Evolutionary conservation across 2,329 filamentous ascomycete species (phyloP), one percentile per base, ranked within the genome.

Genomic region (Aspergillus hiratsukae): DNA sequence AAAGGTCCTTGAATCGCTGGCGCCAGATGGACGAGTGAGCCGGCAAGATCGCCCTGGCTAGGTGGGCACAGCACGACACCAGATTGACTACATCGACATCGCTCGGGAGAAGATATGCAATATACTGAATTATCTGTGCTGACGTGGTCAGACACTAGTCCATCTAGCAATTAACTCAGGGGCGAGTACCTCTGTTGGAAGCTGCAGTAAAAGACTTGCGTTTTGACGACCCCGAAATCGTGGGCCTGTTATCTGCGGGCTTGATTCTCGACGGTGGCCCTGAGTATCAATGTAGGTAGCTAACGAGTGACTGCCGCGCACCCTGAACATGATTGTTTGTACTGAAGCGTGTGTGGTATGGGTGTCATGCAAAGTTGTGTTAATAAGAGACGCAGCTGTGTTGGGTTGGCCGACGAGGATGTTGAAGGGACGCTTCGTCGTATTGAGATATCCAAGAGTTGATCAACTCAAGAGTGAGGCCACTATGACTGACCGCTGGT

Each of bases 61-160:
- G 54, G 6, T 54, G 62, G 7, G 56, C 60, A 56, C 71, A 71
- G 25, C 67, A 62, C 10, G 56, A 58, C 21, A 64, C 61, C 37
- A 77, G 60, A 19, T 61, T 67, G 3, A 62, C 37, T 2, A 76
- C 29, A 52, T 76, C 75, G 2, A 35, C 40, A 48, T 77, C 72
- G 1, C 25, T 58, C 14, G 62, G 55, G 3, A 74, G 62, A 10
- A 65, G 52, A 48, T 54, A 63, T 8, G 69, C 69, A 17, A 74
- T 69, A 11, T 62, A 10, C 49, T 74, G 70, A 5, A 73, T 61
- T 14, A 74, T 54, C 72, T 75, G 45, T 40, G 21, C 10, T 4
- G 3, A 49, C 3, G 3, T 7, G 35, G 14, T 51, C 21, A n/a
- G 7, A 19, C 23, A 21, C n/a, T 48, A 46, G 19, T 29, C 31